phyloP scores from a whole-genome alignment of 305 asterid genomes.

The Lippia alba region DNA sequence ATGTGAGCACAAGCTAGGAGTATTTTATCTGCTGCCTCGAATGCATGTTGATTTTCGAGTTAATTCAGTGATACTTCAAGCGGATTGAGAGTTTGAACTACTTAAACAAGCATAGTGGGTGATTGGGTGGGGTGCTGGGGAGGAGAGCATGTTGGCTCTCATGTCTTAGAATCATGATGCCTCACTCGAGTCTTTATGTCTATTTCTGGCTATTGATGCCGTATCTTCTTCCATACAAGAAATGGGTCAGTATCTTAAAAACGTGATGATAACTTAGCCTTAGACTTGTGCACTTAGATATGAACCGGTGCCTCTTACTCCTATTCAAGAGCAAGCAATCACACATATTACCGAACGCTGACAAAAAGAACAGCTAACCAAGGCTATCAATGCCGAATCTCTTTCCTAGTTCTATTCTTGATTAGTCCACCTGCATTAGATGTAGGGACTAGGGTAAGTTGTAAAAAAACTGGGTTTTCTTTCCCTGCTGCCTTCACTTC shows the following conservation, averaged over 20 bases:
- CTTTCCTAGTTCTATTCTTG: not conserved
- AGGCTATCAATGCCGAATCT: not conserved
- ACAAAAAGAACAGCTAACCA: not conserved
- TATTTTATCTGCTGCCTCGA: not conserved
- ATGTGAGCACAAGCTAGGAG: not conserved
- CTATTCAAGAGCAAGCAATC: not conserved
- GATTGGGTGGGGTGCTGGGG: too few relatives aligned
- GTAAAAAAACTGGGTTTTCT: not conserved
- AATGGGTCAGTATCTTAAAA: too few relatives aligned
- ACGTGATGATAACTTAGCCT: too few relatives aligned
- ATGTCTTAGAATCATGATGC: too few relatives aligned
- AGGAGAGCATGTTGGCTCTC: not conserved
- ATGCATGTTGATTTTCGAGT: not conserved
- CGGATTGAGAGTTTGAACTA: constrained; percentile 6
- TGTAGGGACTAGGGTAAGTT: constrained; percentile 3
- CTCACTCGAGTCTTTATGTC: too few relatives aligned
- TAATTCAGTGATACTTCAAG: not conserved
- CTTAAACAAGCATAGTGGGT: not conserved
- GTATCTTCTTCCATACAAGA: too few relatives aligned
- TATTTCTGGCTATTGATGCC: too few relatives aligned
- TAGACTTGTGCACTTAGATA: too few relatives aligned
- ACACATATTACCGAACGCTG: not conserved
- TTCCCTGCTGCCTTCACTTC: not conserved
- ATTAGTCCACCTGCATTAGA: not conserved
- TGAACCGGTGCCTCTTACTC: not conserved